phyloP scores from a whole-genome alignment of 2,329 filamentous ascomycete species.

The Phyllosticta capitalensis region DNA sequence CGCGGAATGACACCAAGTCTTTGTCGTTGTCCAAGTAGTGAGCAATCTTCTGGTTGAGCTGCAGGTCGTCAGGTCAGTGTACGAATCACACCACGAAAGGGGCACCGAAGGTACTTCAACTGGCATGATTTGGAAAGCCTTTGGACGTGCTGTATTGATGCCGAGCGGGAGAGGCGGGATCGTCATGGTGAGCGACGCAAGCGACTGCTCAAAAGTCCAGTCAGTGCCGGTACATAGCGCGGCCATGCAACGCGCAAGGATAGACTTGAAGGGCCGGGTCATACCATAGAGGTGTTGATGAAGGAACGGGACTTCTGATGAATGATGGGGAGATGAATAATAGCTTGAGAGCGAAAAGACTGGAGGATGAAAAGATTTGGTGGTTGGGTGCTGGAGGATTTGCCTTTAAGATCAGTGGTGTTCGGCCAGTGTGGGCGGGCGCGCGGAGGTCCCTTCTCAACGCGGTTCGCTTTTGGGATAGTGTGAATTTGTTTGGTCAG shows the following conservation, averaged over 20 bases:
- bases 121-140: conserved; percentile 13
- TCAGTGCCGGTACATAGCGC: not conserved
- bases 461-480: too few relatives aligned
- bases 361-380: not conserved
- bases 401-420: not conserved
- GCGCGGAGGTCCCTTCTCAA: not conserved
- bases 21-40: conserved; percentile 29
- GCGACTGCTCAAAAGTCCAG: not conserved
- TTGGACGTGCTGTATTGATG: not conserved
- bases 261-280: not conserved
- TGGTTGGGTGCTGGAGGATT: not conserved
- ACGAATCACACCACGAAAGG: not conserved
- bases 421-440: not conserved
- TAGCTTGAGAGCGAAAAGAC: not conserved
- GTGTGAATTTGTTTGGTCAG: too few relatives aligned
- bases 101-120: conserved; percentile 21
- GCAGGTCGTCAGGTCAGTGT: not conserved
- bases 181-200: not conserved
- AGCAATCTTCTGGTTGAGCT: conserved; percentile 35
- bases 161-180: not conserved
- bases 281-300: not conserved
- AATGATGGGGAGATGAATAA: not conserved
- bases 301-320: not conserved
- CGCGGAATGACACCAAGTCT: conserved; percentile 34
- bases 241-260: not conserved